These are phyloP conservation scores for Plasmodium sp. DNA, from an alignment of 169 alveolate genomes.

Conservation along the genomic window DNA sequence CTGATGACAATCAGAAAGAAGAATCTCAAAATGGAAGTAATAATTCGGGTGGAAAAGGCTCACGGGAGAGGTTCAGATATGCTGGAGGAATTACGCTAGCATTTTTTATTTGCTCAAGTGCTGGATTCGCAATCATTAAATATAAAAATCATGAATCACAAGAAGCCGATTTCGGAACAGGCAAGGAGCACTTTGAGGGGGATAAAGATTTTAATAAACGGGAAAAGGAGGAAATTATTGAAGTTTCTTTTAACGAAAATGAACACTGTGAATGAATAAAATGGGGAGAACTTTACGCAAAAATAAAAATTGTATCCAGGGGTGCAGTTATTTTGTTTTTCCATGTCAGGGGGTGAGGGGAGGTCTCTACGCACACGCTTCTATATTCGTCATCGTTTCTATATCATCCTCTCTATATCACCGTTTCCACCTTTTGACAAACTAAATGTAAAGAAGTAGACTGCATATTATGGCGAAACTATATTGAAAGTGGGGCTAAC, in stretches of 20 bases:
- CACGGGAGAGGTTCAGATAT: neutral
- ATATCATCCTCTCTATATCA: no score
- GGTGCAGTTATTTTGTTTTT: no score
- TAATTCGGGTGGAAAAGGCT: neutral
- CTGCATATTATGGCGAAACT: no score
- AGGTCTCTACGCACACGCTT: no score
- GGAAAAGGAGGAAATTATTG: constrained; percentile 8
- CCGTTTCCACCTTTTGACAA: no score
- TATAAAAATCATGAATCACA: neutral
- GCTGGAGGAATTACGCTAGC: constrained; percentile 16
- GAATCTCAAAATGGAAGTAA: neutral
- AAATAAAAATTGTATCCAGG: neutral
- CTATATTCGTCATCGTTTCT: no score
- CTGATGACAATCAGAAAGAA: neutral
- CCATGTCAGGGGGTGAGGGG: no score
- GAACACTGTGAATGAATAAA: neutral
- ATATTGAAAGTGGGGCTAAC: no score
- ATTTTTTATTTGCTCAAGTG: constrained; percentile 3
- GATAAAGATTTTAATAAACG: neutral
- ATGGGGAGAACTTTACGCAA: neutral
- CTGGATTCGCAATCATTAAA: neutral
- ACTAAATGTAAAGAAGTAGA: no score
- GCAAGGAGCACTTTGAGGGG: neutral
- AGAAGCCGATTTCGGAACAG: constrained; percentile 9
- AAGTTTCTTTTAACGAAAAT: constrained; percentile 5